Conservation (phyloP, 305 asterid species). For the Fraxinus albicans region DNA sequence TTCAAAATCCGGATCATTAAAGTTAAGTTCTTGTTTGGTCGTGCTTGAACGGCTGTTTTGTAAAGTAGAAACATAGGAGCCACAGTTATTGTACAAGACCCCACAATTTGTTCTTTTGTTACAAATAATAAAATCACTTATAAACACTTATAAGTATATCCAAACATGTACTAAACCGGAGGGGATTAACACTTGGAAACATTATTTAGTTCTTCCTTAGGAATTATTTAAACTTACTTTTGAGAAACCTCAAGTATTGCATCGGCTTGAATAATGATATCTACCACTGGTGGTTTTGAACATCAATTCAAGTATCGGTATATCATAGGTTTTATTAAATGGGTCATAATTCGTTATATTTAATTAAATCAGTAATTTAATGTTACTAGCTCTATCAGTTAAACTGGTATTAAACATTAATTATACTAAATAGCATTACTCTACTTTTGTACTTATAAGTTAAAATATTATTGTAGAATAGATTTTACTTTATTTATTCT, state of each 20-base stretch:
- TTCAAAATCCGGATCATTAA: not conserved
- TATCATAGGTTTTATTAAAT: too few relatives aligned
- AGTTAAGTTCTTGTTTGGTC: not conserved
- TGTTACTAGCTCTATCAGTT: too few relatives aligned
- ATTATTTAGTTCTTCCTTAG: not conserved
- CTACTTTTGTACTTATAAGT: too few relatives aligned
- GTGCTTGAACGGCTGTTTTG: not conserved
- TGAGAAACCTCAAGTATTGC: not conserved
- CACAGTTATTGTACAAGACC: not conserved
- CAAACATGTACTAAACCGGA: not conserved
- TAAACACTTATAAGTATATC: not conserved
- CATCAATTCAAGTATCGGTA: too few relatives aligned
- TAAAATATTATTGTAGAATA: not conserved
- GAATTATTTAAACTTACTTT: not conserved
- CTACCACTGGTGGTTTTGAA: too few relatives aligned
- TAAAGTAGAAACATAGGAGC: too few relatives aligned
- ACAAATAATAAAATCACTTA: not conserved
- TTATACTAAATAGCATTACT: too few relatives aligned
- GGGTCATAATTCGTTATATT: too few relatives aligned
- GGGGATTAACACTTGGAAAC: not conserved
- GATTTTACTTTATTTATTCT: not conserved
- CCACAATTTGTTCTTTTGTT: not conserved
- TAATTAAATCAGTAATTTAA: too few relatives aligned
- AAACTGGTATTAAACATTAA: too few relatives aligned
- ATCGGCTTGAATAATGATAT: too few relatives aligned